phyloP scores from a whole-genome alignment of 495 filamentous ascomycete genomes.

The Aspergillus sparsus region DNA sequence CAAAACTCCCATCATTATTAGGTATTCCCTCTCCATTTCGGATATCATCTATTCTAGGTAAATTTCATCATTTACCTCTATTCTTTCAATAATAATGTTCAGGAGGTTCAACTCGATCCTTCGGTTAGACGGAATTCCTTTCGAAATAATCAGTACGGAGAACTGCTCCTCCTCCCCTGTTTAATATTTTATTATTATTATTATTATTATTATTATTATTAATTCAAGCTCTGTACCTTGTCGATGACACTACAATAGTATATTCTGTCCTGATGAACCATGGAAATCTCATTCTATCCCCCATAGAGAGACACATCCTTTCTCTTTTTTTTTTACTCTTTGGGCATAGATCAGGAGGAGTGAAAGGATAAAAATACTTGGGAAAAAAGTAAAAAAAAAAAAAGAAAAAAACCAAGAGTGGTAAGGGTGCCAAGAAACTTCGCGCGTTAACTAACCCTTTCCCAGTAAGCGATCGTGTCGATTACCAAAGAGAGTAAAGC shows the following conservation, averaged over 20 bases:
- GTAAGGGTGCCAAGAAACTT: background rate
- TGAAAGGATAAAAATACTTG: background rate
- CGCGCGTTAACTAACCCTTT: constrained; percentile 1
- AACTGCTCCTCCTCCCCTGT: too few relatives aligned
- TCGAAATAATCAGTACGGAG: too few relatives aligned
- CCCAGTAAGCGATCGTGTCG: constrained; percentile 2
- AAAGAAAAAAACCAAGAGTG: background rate
- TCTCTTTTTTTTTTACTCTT: background rate
- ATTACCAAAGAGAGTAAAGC: constrained; percentile 1
- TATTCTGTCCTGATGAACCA: too few relatives aligned
- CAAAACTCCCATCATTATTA: background rate
- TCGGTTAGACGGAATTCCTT: background rate
- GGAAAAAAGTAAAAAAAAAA: background rate
- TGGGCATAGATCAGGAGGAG: background rate
- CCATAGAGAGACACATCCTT: background rate
- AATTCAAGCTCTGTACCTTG: background rate
- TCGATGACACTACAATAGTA: background rate
- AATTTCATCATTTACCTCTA: background rate
- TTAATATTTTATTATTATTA: too few relatives aligned
- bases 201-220: too few relatives aligned
- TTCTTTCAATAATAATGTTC: background rate
- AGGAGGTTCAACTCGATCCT: constrained; percentile 2
- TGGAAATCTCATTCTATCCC: too few relatives aligned
- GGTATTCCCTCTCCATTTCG: background rate
- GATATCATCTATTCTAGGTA: background rate